These are phyloP conservation scores for Mollisiaceae sp. DNA, from an alignment of 2,329 filamentous ascomycete species.

Conservation along the genomic window DNA sequence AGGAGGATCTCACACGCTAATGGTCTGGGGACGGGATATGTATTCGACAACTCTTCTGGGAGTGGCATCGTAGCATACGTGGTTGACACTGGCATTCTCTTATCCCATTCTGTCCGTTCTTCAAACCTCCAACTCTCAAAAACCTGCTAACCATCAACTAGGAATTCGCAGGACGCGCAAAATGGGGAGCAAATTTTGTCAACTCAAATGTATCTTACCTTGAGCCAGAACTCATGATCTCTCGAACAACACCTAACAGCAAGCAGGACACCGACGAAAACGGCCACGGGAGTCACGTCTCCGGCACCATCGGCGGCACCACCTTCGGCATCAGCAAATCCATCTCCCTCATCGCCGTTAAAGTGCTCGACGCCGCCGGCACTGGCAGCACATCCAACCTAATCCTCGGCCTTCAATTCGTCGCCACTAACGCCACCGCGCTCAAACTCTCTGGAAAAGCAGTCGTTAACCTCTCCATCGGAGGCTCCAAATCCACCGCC, in stretches of 20 bases:
- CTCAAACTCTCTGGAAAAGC: slow-evolving; percentile 44
- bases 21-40: slow-evolving; percentile 35
- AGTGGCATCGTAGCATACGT: slow-evolving; percentile 44
- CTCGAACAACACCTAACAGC: slow-evolving; percentile 13
- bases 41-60: slow-evolving; percentile 42
- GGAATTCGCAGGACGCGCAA: slow-evolving; percentile 46
- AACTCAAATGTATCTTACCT: slow-evolving; percentile 17
- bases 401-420: slow-evolving; percentile 59
- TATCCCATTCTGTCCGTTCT: slow-evolving; percentile 39
- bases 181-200: slow-evolving; percentile 43
- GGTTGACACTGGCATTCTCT: slow-evolving; percentile 45
- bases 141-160: slow-evolving; percentile 3
- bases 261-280: slow-evolving; percentile 44
- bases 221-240: neutral
- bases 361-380: slow-evolving; percentile 44
- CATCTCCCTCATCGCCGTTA: slow-evolving; percentile 45
- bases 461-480: slow-evolving; percentile 60
- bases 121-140: neutral
- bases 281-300: slow-evolving; percentile 50
- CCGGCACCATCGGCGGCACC: slow-evolving; percentile 47
- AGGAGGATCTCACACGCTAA: slow-evolving; percentile 40
- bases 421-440: slow-evolving; percentile 41
- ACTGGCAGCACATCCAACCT: slow-evolving; percentile 56
- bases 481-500: slow-evolving; percentile 50
- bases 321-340: slow-evolving; percentile 49